A percentile compares a stretch with the other conserved stretches of the same genome.
These are phyloP conservation scores for Ceratorhiza oryzae-sativae DNA, from an alignment of 1,284 basidiomycete species.

Conservation along the genomic window DNA sequence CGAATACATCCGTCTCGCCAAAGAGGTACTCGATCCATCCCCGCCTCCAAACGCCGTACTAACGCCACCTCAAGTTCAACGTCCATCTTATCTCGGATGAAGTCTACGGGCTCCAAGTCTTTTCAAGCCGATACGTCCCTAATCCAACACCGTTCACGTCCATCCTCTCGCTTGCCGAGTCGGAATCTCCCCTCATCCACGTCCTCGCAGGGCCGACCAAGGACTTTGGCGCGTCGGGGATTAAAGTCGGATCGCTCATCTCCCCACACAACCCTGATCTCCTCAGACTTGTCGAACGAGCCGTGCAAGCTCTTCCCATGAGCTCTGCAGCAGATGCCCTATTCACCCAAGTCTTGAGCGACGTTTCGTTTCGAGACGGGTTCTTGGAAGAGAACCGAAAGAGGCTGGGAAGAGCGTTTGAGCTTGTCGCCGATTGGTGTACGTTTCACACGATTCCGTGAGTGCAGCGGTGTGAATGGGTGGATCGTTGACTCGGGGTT, in stretches of 20 bases:
- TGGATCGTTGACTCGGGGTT: not conserved
- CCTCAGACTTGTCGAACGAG: slow-evolving; percentile 9
- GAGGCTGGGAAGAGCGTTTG: slow-evolving; percentile 18
- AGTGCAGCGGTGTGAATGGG: not conserved
- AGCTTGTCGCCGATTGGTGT: slow-evolving; percentile 31
- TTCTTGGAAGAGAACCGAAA: slow-evolving; percentile 18
- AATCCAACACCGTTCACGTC: slow-evolving; percentile 38
- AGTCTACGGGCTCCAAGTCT: slow-evolving; percentile 38
- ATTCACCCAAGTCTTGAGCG: slow-evolving; percentile 12
- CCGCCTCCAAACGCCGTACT: not conserved
- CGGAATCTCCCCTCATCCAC: slow-evolving; percentile 36
- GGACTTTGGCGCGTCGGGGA: slow-evolving; percentile 39
- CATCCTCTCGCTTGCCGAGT: slow-evolving; percentile 23
- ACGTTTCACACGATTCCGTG: slow-evolving; percentile 26
- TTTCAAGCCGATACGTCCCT: slow-evolving; percentile 24
- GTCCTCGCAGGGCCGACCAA: slow-evolving; percentile 38
- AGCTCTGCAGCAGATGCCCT: slow-evolving; percentile 10
- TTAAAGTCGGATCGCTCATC: slow-evolving; percentile 38
- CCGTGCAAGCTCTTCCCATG: slow-evolving; percentile 18
- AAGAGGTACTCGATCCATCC: slow-evolving; percentile 11
- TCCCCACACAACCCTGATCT: slow-evolving; percentile 41
- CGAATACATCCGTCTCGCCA: slow-evolving; percentile 20
- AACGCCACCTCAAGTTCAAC: slow-evolving; percentile 10
- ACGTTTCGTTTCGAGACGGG: slow-evolving; percentile 23
- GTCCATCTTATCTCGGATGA: slow-evolving; percentile 38